phyloP scores from a whole-genome alignment of 108 stramenopile species.

The Seminavis robusta region DNA sequence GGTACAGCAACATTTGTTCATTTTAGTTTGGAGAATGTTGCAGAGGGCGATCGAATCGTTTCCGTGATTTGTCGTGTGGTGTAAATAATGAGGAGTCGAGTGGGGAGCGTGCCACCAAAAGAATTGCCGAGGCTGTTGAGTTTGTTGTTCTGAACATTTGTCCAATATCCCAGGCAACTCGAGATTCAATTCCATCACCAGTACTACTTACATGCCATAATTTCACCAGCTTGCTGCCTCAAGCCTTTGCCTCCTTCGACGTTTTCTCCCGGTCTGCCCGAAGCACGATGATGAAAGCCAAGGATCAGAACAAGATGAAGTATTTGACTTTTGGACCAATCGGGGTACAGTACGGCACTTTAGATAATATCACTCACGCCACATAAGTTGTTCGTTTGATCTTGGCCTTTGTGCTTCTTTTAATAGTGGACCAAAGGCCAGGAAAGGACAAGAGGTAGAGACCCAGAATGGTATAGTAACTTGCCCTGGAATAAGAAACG shows the following conservation, averaged over 20 bases:
- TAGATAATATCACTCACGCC: constrained; percentile 28
- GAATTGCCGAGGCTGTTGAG: too few relatives aligned
- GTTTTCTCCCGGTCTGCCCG: constrained; percentile 55
- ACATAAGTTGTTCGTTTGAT: constrained; percentile 86
- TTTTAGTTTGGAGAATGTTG: neutral
- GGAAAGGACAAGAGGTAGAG: constrained; percentile 87
- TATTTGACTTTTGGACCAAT: too few relatives aligned
- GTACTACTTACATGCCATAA: constrained; percentile 85
- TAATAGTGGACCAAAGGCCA: constrained; percentile 88
- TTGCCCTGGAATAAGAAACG: constrained; percentile 73
- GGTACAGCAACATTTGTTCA: neutral
- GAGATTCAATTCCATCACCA: neutral
- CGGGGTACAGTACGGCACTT: neutral
- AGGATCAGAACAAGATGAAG: neutral
- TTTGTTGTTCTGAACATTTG: neutral
- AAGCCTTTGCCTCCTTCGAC: constrained; percentile 46
- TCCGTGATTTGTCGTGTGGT: too few relatives aligned
- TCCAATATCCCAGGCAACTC: neutral
- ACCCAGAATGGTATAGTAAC: constrained; percentile 89
- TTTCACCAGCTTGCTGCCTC: constrained; percentile 87
- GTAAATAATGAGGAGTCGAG: too few relatives aligned
- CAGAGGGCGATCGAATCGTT: too few relatives aligned
- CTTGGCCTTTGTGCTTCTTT: constrained; percentile 87
- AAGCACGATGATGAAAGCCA: constrained; percentile 1
- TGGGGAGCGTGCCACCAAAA: too few relatives aligned